phyloP scores from a whole-genome alignment of 2,329 filamentous ascomycete species.

The Aulographum hederae region DNA sequence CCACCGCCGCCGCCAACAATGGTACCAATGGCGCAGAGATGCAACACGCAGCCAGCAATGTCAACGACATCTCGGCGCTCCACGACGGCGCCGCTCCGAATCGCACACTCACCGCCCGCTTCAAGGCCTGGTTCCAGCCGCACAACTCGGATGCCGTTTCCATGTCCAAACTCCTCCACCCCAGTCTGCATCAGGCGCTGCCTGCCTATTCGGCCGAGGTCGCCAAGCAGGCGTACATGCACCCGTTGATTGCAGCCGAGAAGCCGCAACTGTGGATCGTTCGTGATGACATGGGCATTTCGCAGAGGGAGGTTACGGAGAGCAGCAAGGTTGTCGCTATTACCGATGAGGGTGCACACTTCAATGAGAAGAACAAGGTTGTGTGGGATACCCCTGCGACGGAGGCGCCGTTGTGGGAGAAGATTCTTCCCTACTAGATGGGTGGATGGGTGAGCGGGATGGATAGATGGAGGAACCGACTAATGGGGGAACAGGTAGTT shows the following conservation, averaged over 20 bases:
- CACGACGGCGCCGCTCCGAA: conserved; percentile 2
- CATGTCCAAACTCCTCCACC: conserved; percentile 13
- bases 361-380: conserved; percentile 6
- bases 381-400: conserved; percentile 1
- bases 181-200: conserved; percentile 12
- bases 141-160: conserved; percentile 10
- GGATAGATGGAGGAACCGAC: too few species aligned
- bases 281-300: conserved; percentile 3
- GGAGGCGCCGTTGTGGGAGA: too few species aligned
- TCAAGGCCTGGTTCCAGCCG: conserved; percentile 5
- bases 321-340: conserved; percentile 1
- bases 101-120: conserved; percentile 4
- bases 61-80: too few species aligned
- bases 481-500: too few species aligned
- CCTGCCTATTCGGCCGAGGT: conserved; percentile 12
- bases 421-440: too few species aligned
- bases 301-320: conserved; percentile 3
- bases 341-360: conserved; percentile 3
- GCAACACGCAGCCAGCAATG: not conserved
- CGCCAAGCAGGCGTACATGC: conserved; percentile 23
- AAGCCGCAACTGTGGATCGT: conserved; percentile 4
- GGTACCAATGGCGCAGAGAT: conserved; percentile 1
- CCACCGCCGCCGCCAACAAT: not conserved
- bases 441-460: too few species aligned
- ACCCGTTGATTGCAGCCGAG: conserved; percentile 20